Evolutionary conservation across 2,329 filamentous ascomycete genomes (phyloP), one percentile per base, ranked within the genome.

Genomic region (Trichoderma sp.): DNA sequence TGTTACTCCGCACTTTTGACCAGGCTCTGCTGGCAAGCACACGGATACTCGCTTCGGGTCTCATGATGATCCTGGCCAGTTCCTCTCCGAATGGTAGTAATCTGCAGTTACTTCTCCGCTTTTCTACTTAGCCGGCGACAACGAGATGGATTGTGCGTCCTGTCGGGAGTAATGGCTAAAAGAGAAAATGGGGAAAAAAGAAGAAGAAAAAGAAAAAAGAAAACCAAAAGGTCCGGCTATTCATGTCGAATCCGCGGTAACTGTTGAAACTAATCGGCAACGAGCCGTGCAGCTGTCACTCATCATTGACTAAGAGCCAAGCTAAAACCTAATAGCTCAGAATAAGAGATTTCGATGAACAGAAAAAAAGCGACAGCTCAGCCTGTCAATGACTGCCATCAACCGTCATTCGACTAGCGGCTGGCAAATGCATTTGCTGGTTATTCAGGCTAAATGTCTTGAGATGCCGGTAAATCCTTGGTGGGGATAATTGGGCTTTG

Each of bases 371-470:
- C 27, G 27, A 29, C 35, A 38, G 35, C 35, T 16, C 35, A 1
- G 50, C 12, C 21, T 53, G 27, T 50, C 18, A 72, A 50, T 53
- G 56, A 33, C 50, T 33, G 56, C 50, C 68, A 35, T 33, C 35
- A 35, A 29, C 68, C 53, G 53, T 62, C 67, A 62, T 62, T 71
- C n/a, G 9, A 71, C 67, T 45, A 69, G 27, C 50, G 31, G 21
- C 29, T 71, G 50, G 67, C 33, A 24, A 14, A 14, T 50, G 50
- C 50, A 21, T 31, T 18, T 12, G 9, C 60, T 35, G 29, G 29
- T 29, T 18, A 73, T 65, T 73, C 60, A 73, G 71, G 71, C 71
- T 73, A 64, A 73, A 73, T 73, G 24, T 41, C 56, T 38, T 35
- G 60, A 64, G 29, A 65, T 73, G 71, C 71, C 60, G 71, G 60